Conservation (phyloP, 768 basidiomycete species). For the Mrakia blollopis region DNA sequence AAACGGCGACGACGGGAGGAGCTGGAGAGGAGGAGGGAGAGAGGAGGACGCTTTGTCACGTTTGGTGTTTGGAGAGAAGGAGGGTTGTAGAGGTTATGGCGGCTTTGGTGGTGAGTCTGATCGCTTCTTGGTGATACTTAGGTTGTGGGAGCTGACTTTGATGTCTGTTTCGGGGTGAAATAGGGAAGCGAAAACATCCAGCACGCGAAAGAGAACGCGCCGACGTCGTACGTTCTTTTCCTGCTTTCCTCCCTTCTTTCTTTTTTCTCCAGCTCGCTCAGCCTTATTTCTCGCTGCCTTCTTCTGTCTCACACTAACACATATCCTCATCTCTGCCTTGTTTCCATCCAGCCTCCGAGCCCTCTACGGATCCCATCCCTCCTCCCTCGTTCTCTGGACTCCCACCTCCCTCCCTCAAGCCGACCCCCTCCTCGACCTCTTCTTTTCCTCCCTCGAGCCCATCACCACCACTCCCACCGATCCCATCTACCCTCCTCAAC, state of each 20-base stretch:
- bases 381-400: not conserved
- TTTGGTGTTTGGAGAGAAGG: not conserved
- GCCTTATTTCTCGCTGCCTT: not conserved
- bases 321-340: not conserved
- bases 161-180: not conserved
- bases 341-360: not conserved
- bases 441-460: not conserved
- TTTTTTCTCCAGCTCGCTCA: too few species aligned
- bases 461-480: not conserved
- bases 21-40: not conserved
- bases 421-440: not conserved
- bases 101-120: not conserved
- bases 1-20: not conserved
- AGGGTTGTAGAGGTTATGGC: not conserved
- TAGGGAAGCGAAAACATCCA: constrained; percentile 7
- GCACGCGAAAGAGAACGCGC: not conserved
- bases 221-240: not conserved
- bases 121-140: not conserved
- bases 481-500: not conserved
- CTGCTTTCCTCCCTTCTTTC: not conserved
- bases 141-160: not conserved
- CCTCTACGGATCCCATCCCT: constrained; percentile 3
- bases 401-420: not conserved
- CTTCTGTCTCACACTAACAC: not conserved
- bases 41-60: not conserved